Base-by-base conservation (phyloP, 192 early-diverging fungal species). In the Gaertneriomyces sp. region DNA sequence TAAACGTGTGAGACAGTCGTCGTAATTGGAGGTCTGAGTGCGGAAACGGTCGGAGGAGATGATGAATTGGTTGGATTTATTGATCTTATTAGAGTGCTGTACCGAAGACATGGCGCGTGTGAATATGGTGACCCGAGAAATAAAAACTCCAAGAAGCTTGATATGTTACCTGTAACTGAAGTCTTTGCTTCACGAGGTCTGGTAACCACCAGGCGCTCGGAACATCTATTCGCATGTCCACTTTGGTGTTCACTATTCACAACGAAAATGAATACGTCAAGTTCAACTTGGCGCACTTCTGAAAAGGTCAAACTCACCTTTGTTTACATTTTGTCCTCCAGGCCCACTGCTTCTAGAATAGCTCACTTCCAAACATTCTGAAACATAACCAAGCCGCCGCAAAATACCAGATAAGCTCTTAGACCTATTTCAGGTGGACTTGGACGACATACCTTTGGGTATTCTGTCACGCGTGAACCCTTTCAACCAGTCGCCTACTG, bases 281-380 rank as follows among this genome's bases (percentile, higher is more conserved):
- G 0, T 33, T 33, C 25, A 33, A 33, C 25, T 33, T 33, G 25
- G 25, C 25, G 25, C 25, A 33, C 25, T 0, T 33, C 25, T 1
- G 25, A 33, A 33, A 33, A 33, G 1, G 25, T 33, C 25, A 33
- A 49, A n/a, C 47, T 46, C 74, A 86, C 88, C 83, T 83, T 95
- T 95, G 81, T 95, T 95, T 40, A 95, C 93, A 69, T 95, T 93
- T 67, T 95, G 91, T 17, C 93, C 93, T 25, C 93, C 93, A 9
- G 93, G 90, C 5, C 91, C 93, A 69, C 91, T 84, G 69, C 87
- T 86, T 61, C 91, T 82, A 77, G 72, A 88, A 41, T 60, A 68
- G 3, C 45, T 20, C 11, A 60, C 42, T 25, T 60, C 57, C 6
- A 68, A 25, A 17, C 47, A 17, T 14, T 68, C 66, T 68, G 44